These are phyloP conservation scores for Tetrahymena elliotti DNA, from an alignment of 73 alveolate species.

Conservation along the genomic window DNA sequence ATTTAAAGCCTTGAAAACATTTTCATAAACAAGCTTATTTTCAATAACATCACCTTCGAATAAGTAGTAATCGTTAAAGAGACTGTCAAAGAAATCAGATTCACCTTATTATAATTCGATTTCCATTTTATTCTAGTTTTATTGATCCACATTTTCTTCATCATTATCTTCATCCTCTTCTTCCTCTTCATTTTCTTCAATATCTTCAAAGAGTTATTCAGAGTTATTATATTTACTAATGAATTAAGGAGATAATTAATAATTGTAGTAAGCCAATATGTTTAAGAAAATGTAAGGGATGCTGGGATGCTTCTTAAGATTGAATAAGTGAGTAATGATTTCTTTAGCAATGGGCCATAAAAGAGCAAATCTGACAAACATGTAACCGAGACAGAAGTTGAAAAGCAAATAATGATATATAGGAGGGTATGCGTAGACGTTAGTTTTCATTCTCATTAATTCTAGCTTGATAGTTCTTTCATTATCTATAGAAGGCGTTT, in stretches of 20 bases:
- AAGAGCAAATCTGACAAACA: background rate
- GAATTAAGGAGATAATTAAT: background rate
- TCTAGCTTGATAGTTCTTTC: background rate
- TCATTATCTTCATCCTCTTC: background rate
- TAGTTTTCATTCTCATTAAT: background rate
- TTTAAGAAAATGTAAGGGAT: background rate
- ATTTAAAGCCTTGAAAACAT: background rate
- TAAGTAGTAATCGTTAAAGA: background rate
- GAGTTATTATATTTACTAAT: background rate
- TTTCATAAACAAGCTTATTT: background rate
- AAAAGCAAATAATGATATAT: background rate
- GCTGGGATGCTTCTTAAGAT: background rate
- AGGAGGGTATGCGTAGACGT: background rate
- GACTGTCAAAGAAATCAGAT: background rate
- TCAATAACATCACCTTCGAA: background rate
- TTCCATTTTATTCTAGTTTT: background rate
- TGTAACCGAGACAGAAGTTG: background rate
- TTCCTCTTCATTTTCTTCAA: background rate
- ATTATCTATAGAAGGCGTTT: background rate
- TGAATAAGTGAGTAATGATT: background rate
- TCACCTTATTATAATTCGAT: background rate
- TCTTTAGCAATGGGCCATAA: background rate
- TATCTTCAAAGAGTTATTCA: background rate
- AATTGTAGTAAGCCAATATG: background rate
- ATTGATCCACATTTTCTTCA: background rate